phyloP scores from a whole-genome alignment of 495 filamentous ascomycete species.

The Lepraria neglecta region DNA sequence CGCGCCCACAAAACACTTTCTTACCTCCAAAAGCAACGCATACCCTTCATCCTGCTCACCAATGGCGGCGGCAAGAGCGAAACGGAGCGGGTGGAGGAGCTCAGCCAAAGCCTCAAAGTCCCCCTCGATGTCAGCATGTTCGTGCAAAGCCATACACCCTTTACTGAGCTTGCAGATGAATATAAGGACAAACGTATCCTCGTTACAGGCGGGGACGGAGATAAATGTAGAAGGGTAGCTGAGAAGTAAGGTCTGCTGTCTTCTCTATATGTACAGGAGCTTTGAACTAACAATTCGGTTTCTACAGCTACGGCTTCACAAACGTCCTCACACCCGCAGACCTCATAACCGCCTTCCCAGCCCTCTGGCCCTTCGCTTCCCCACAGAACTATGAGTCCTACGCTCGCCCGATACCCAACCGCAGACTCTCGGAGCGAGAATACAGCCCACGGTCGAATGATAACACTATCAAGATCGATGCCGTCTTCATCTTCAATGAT shows the following conservation, averaged over 20 bases:
- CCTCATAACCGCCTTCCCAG: slow-evolving; percentile 64
- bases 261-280: not conserved
- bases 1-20: slow-evolving; percentile 68
- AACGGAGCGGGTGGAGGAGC: slow-evolving; percentile 59
- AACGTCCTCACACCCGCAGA: slow-evolving; percentile 82
- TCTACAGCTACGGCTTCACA: slow-evolving; percentile 67
- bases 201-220: slow-evolving; percentile 74
- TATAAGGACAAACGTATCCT: slow-evolving; percentile 62
- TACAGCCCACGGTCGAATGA: slow-evolving; percentile 37
- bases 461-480: slow-evolving; percentile 61
- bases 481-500: slow-evolving; percentile 85
- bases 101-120: slow-evolving; percentile 57
- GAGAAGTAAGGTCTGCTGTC: slow-evolving; percentile 38
- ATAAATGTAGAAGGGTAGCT: slow-evolving; percentile 69
- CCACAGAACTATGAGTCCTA: slow-evolving; percentile 53
- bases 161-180: slow-evolving; percentile 49
- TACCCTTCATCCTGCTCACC: slow-evolving; percentile 81
- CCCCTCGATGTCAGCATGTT: slow-evolving; percentile 59
- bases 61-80: slow-evolving; percentile 84
- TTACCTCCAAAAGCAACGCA: slow-evolving; percentile 60
- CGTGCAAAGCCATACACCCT: slow-evolving; percentile 81
- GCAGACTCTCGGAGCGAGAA: slow-evolving; percentile 24
- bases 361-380: slow-evolving; percentile 76
- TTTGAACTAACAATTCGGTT: slow-evolving; percentile 2
- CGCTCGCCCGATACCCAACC: slow-evolving; percentile 48